Percentiles rank a stretch among this genome's conserved stretches.
Conservation (phyloP, 345 rosid genomes). For the Aurinia saxatilis region DNA sequence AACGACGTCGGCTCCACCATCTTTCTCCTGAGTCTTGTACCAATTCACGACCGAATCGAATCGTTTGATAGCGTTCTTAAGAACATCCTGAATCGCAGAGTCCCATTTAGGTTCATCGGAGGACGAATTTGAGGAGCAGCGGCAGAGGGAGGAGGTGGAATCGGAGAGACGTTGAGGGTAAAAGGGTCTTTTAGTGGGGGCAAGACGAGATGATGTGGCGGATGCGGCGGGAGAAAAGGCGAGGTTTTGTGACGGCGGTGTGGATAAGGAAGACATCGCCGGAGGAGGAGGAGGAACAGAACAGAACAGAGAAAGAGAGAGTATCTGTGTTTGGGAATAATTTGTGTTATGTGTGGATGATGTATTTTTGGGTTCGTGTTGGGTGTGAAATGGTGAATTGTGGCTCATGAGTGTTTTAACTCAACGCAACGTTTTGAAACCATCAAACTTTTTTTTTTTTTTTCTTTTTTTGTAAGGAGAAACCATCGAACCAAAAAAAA, state of each 20-base stretch:
- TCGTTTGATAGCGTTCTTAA: constrained; percentile 43
- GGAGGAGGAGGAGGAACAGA: too few relatives aligned
- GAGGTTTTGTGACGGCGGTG: constrained; percentile 44
- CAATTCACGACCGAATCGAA: constrained; percentile 46
- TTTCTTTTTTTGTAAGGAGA: too few relatives aligned
- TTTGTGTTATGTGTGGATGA: too few relatives aligned
- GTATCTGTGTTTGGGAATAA: not conserved
- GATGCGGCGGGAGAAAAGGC: constrained; percentile 30
- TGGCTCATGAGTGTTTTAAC: not conserved
- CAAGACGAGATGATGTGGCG: constrained; percentile 24
- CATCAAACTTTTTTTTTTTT: too few relatives aligned
- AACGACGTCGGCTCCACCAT: not conserved
- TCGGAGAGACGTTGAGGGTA: constrained; percentile 33
- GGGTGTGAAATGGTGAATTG: constrained; percentile 7
- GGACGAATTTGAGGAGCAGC: constrained; percentile 45
- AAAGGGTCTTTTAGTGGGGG: constrained; percentile 27
- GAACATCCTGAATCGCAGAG: constrained; percentile 43
- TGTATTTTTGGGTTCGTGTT: too few relatives aligned
- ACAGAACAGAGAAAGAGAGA: not conserved
- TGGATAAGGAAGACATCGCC: constrained; percentile 52
- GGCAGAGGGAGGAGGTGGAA: constrained; percentile 31
- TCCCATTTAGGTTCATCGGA: constrained; percentile 47
- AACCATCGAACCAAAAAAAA: too few relatives aligned
- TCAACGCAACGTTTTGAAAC: not conserved
- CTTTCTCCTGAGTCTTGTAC: constrained; percentile 17